phyloP scores from a whole-genome alignment of 2,329 filamentous ascomycete genomes.

The Davidsoniella australis region DNA sequence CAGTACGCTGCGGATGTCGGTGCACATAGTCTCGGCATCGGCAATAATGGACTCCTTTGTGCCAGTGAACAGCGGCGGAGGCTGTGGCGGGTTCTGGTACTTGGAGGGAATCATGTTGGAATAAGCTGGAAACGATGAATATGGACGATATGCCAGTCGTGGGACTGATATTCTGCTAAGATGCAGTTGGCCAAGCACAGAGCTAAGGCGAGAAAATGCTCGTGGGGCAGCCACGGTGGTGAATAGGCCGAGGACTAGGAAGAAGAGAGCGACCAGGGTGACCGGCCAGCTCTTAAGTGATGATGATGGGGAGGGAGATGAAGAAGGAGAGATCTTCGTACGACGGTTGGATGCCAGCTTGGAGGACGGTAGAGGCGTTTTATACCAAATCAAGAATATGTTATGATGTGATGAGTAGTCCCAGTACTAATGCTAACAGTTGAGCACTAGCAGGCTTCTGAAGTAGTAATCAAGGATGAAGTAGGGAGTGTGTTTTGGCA shows the following conservation, averaged over 20 bases:
- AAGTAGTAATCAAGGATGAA: no score
- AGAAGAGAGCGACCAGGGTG: constrained; percentile 26
- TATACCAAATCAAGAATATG: not conserved
- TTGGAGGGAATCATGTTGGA: constrained; percentile 43
- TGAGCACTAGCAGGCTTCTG: no score
- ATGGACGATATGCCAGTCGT: constrained; percentile 15
- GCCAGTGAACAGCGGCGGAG: constrained; percentile 60
- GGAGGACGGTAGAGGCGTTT: not conserved
- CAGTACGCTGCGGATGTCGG: constrained; percentile 42
- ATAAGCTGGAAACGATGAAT: constrained; percentile 9
- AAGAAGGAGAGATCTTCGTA: constrained; percentile 3
- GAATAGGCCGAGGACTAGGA: constrained; percentile 37
- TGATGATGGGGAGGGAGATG: not conserved
- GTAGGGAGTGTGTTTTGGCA: no score
- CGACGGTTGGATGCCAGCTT: constrained; percentile 4
- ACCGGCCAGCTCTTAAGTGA: constrained; percentile 7
- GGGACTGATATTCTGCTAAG: constrained; percentile 20
- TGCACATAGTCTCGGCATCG: constrained; percentile 50
- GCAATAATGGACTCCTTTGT: constrained; percentile 51
- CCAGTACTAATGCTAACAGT: no score
- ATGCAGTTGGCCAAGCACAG: constrained; percentile 39
- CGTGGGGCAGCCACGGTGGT: constrained; percentile 52
- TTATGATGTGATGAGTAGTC: not conserved
- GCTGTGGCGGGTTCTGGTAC: constrained; percentile 59
- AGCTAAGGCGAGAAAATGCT: constrained; percentile 39